A percentile compares a stretch with the other conserved stretches of the same genome.
These are phyloP conservation scores for Pichia sp. DNA, from an alignment of 1,139 yeast genomes.

Conservation along the genomic window DNA sequence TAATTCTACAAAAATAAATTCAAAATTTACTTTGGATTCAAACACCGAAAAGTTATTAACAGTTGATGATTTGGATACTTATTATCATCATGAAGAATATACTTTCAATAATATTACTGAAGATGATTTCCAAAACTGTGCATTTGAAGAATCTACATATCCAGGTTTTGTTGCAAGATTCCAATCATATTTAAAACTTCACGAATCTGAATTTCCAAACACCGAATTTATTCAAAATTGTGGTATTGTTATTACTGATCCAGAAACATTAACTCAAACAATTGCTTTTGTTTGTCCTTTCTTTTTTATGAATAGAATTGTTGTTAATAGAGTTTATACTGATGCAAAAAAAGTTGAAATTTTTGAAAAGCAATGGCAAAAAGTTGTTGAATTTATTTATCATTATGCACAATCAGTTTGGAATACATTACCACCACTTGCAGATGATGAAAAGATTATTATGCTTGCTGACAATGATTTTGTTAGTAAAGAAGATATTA, in stretches of 20 bases:
- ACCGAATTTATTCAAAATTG: conserved; percentile 1
- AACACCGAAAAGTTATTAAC: conserved; percentile 1
- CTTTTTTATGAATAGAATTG: background rate
- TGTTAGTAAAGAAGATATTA: background rate
- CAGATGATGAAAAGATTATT: background rate
- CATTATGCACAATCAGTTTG: conserved; percentile 5
- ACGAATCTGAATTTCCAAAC: background rate
- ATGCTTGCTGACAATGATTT: conserved; percentile 8
- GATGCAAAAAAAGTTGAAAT: background rate
- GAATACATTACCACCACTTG: background rate
- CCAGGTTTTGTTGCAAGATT: conserved; percentile 1
- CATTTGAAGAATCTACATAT: conserved; percentile 1
- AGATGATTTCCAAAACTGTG: conserved; percentile 2
- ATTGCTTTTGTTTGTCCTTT: conserved; percentile 8
- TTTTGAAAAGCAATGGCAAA: conserved; percentile 6
- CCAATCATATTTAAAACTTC: conserved; percentile 1
- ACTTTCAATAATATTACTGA: background rate
- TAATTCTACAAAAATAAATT: background rate
- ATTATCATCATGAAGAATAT: conserved; percentile 2
- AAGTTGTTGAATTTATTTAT: conserved; percentile 3
- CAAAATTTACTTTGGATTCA: background rate
- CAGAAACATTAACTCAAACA: background rate
- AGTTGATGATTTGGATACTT: conserved; percentile 1
- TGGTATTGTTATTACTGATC: conserved; percentile 8
- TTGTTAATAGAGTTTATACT: conserved; percentile 8